Conservation (phyloP, 768 basidiomycete genomes). For the Hypholoma fasciculare region DNA sequence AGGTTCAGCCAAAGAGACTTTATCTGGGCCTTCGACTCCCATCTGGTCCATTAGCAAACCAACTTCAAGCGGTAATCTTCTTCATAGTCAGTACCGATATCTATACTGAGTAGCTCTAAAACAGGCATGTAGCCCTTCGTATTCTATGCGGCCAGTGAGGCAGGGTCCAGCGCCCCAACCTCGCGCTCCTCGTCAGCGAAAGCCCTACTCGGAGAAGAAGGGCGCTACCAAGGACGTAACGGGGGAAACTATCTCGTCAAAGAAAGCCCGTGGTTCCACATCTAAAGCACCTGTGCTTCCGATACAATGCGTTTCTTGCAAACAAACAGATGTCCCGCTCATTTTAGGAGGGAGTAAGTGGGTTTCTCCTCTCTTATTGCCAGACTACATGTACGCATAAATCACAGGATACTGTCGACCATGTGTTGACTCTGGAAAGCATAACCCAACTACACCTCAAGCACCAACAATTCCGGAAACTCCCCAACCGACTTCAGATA, state of each 20-base stretch:
- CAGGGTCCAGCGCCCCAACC: slow-evolving; percentile 37
- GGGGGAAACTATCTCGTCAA: slow-evolving; percentile 10
- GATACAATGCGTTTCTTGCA: slow-evolving; percentile 59
- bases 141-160: slow-evolving; percentile 59
- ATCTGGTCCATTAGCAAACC: slow-evolving; percentile 53
- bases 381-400: background rate
- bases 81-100: background rate
- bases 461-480: background rate
- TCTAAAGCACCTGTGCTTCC: slow-evolving; percentile 20
- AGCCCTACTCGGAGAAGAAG: slow-evolving; percentile 28
- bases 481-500: background rate
- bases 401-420: slow-evolving; percentile 64
- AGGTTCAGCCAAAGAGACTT: slow-evolving; percentile 44
- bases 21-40: slow-evolving; percentile 61
- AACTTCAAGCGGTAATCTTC: slow-evolving; percentile 56
- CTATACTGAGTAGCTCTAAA: slow-evolving; percentile 9
- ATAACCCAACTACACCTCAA: background rate
- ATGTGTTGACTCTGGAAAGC: slow-evolving; percentile 58
- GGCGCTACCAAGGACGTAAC: slow-evolving; percentile 2
- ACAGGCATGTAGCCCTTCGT: slow-evolving; percentile 47
- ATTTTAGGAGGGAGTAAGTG: slow-evolving; percentile 73
- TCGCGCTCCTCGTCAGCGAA: slow-evolving; percentile 27
- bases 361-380: background rate
- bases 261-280: slow-evolving; percentile 14
- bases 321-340: slow-evolving; percentile 71